Base-by-base conservation (phyloP, 2,329 filamentous ascomycete genomes). In the Eutypa lata region DNA sequence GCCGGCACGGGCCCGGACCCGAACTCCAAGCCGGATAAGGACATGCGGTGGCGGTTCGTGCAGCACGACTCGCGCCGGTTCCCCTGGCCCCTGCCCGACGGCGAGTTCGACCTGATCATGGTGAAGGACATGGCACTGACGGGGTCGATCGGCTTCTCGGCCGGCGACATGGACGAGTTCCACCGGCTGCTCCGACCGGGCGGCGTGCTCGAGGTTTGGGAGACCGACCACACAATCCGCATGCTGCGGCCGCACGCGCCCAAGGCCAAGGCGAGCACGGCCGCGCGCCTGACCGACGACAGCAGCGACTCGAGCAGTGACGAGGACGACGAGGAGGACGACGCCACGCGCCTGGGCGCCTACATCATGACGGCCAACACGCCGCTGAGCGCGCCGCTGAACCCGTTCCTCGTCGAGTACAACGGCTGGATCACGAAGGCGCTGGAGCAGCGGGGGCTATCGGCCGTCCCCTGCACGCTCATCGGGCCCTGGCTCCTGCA, bases 1-100 rank as follows among this genome's bases (percentile, higher is more conserved):
- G 86, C 88, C 3, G 73, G 73, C 31, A 71, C 63, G 8, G 64
- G 61, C 3, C 62, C 74, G n/a, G 69, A 66, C 21, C 64, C 49
- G 44, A 65, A 66, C 49, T 67, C 79, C 61, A 84, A 85, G 61
- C 76, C 76, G 3, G 80, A 83, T 59, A 85, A 86, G 61, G 89
- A 90, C 47, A 88, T 96, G 77, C 86, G 89, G 59, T 96, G 91
- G 91, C 84, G 79, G 11, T 97, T 96, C 67, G 83, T 96, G 50
- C 89, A 92, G 66, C 91, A 96, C 67, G 92, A 97, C 69, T 73
- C 96, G 57, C 86, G 90, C 53, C 82, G 83, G 54, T 69, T 80
- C 2, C 90, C 90, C 1, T 82, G 92, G 63, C 93, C 93, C 0
- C 91, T 96, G 58, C 78, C 84, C 2, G 83, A 90, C 55, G 86